These are phyloP conservation scores for Oenanthe javanica DNA, from an alignment of 140 eudicot species.

Conservation along the genomic window DNA sequence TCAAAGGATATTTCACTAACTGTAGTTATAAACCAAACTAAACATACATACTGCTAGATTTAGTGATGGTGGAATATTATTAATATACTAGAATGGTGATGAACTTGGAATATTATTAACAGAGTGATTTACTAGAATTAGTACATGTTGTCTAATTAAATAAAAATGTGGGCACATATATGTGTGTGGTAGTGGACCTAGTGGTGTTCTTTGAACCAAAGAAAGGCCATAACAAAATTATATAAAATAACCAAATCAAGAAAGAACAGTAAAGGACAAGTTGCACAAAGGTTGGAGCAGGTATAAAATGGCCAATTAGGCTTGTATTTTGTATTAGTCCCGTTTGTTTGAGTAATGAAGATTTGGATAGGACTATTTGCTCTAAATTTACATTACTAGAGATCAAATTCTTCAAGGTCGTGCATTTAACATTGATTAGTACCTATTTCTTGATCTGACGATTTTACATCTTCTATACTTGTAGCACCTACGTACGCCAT, in stretches of 20 bases:
- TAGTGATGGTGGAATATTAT: background rate
- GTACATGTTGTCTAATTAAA: background rate
- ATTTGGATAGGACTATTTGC: background rate
- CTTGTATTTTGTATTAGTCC: background rate
- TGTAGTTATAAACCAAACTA: background rate
- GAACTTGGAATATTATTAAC: background rate
- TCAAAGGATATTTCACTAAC: background rate
- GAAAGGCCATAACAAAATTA: constrained; percentile 4
- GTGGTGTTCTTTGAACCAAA: constrained; percentile 16
- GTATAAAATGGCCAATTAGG: background rate
- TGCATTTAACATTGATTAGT: background rate
- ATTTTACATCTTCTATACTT: too few species aligned
- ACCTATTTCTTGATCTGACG: too few species aligned
- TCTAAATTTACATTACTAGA: background rate
- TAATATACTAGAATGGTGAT: background rate
- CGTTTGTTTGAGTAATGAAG: background rate
- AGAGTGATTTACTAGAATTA: constrained; percentile 5
- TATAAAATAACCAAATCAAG: background rate
- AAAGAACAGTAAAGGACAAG: constrained; percentile 7
- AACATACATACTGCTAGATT: background rate
- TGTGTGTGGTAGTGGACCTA: too few species aligned
- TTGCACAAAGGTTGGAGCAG: constrained; percentile 5
- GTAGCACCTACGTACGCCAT: background rate
- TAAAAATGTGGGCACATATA: background rate
- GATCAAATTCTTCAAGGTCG: background rate